These are phyloP conservation scores for Stipa capillata DNA, from an alignment of 176 grass and related monocot genomes.

Conservation along the genomic window DNA sequence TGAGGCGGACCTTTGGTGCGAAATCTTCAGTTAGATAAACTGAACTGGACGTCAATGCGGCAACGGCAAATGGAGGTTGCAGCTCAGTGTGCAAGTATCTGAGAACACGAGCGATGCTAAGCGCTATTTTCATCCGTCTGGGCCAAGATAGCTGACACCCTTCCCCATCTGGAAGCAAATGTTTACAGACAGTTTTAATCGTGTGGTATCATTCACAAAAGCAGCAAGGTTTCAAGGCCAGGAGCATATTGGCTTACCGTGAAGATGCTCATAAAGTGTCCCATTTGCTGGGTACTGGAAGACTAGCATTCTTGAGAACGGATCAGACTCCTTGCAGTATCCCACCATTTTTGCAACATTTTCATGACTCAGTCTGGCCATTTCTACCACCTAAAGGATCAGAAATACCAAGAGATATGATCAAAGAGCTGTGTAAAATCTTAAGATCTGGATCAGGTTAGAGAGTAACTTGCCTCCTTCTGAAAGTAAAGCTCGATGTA, in stretches of 20 bases:
- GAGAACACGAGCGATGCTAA: conserved; percentile 51
- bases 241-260: conserved; percentile 37
- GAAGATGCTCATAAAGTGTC: conserved; percentile 80
- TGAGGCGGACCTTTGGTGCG: conserved; percentile 55
- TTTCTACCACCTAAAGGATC: conserved; percentile 62
- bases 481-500: conserved; percentile 81
- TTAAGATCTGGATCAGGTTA: not conserved
- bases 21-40: conserved; percentile 95
- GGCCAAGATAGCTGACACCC: conserved; percentile 77
- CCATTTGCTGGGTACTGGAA: conserved; percentile 93
- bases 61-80: conserved; percentile 67
- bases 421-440: not conserved
- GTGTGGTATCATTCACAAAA: not conserved
- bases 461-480: conserved; percentile 48
- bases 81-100: conserved; percentile 88
- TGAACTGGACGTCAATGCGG: conserved; percentile 61
- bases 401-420: not conserved
- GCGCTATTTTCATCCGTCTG: conserved; percentile 71
- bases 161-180: conserved; percentile 57
- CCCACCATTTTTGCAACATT: conserved; percentile 64
- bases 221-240: not conserved
- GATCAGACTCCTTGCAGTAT: conserved; percentile 78
- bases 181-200: not conserved
- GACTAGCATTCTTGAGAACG: conserved; percentile 79
- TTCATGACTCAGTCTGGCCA: conserved; percentile 58